Evolutionary conservation across 1,139 yeast genomes (phyloP), one percentile per base, ranked within the genome.

Genomic region (Yamadazyma dendronema): DNA sequence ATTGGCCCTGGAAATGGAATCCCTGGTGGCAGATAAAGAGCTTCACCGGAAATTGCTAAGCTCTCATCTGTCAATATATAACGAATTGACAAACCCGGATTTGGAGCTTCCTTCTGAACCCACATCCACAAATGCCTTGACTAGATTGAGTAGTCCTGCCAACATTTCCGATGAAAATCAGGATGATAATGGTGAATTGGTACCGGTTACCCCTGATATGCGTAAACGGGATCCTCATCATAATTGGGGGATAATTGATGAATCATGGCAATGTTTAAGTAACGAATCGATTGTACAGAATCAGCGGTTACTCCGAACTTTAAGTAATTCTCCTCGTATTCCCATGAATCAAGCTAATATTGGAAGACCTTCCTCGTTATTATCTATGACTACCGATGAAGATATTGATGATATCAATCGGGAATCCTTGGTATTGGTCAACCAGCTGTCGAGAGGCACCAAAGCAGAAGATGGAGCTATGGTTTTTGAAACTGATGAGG

Each of bases 401-500:
- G 51, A 48, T 8, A 62, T 55, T 30, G 51, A 48, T 24, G 48
- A 45, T 28, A 11, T 21, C 7, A 28, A 28, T 11, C 28, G 15
- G 22, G 58, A 52, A 23, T 42, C 52, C 8, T 40, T 49, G 33
- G 52, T 49, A 15, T 34, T 50, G n/a, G 49, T 47, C 4, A 14
- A n/a, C 14, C 38, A 12, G 17, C 27, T 28, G 12, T 29, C 26
- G 25, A 30, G 25, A 17, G 7, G 16, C 12, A 23, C 33, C 40
- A 17, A 34, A 23, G n/a, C n/a, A n/a, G 42, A 8, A 8, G 23
- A 16, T 30, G 17, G 15, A 6, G 65, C 63, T 3, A 62, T 67
- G 69, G 67, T 67, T 11, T 66, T 67, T 47, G 74, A 68, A 37
- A 65, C 71, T n/a, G n/a, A n/a, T n/a, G n/a, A n/a, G n/a, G n/a